Evolutionary conservation across 2,329 filamentous ascomycete species (phyloP), one percentile per base, ranked within the genome.

Genomic region (Phialophora verrucosa): DNA sequence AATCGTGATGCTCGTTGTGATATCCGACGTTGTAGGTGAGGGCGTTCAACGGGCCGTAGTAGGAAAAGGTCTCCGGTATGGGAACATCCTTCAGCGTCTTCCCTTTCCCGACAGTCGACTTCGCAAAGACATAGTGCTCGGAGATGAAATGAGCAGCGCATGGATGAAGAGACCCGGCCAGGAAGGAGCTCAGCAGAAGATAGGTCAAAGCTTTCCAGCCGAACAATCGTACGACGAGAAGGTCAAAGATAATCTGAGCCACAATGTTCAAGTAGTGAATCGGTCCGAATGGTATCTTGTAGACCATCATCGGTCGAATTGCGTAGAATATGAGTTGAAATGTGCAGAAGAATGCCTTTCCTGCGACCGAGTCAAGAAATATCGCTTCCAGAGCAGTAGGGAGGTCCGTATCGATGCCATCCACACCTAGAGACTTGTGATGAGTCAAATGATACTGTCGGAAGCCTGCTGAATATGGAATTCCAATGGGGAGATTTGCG

Each of bases 321-420:
- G 95, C 95, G 83, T 99, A 99, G 86, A 99, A 99, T 77, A 99
- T 87, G 79, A 99, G 97, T 81, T 99, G 95, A 83, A 97, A 99
- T 72, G 95, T 99, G 82, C 91, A 94, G 86, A 99, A 99, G 84
- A 99, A 99, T 72, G 95, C 90, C 82, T 99, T 99, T 78, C 95
- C 95, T 20, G 94, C 87, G 73, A 99, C 89, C 7, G 81, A 97
- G 83, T 99, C 91, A 74, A 99, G 89, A 78, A 99, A 90, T 76
- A 96, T 81, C 69, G 93, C 94, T 82, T 99, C 95, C 59, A 97
- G 80, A 57, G 91, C 88, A 20, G 95, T 98, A 27, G 95, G 95
- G 31, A 99, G 89, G 76, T 99, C 95, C 53, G 94, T 97, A 78
- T 99, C 95, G 51, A 99, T 87, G 64, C 95, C 95, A 74, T 97